Conservation (phyloP, 352 stramenopile genomes). For the Globisporangium barbulae region DNA sequence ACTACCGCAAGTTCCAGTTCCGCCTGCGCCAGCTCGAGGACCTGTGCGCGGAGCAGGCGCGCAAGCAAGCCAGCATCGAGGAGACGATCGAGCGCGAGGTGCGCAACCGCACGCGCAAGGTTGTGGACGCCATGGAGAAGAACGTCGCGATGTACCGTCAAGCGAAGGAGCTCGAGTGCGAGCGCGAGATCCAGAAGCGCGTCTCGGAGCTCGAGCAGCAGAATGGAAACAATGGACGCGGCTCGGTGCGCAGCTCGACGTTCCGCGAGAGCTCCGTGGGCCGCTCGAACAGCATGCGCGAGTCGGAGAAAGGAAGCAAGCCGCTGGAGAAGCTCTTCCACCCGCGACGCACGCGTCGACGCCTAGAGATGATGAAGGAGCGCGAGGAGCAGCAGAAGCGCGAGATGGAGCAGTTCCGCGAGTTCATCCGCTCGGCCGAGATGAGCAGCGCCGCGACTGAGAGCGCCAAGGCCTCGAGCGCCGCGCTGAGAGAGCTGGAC, state of each 20-base stretch:
- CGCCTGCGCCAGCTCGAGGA: slow-evolving; percentile 77
- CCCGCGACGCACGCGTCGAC: slow-evolving; percentile 57
- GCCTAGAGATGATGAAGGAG: slow-evolving; percentile 61
- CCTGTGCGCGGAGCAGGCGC: slow-evolving; percentile 61
- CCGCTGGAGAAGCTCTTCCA: slow-evolving; percentile 78
- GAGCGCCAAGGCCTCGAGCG: slow-evolving; percentile 19
- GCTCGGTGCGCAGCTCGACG: slow-evolving; percentile 19
- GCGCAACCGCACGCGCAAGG: slow-evolving; percentile 51
- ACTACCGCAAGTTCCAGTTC: slow-evolving; percentile 85
- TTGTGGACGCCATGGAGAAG: slow-evolving; percentile 76
- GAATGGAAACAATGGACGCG: slow-evolving; percentile 15
- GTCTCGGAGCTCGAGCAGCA: slow-evolving; percentile 42
- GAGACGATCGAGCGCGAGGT: slow-evolving; percentile 79
- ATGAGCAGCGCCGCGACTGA: slow-evolving; percentile 25
- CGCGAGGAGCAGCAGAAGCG: slow-evolving; percentile 72
- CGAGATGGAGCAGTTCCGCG: slow-evolving; percentile 87
- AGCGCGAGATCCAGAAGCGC: slow-evolving; percentile 74
- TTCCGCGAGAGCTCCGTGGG: slow-evolving; percentile 36
- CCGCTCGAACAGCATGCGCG: slow-evolving; percentile 21
- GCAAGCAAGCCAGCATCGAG: slow-evolving; percentile 71
- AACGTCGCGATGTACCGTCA: slow-evolving; percentile 87
- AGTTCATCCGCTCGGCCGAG: slow-evolving; percentile 76
- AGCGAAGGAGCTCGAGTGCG: slow-evolving; percentile 73
- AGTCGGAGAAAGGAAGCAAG: slow-evolving; percentile 39
- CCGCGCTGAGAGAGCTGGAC: slow-evolving; percentile 35